Conservation (phyloP, 768 basidiomycete genomes). For the Cystobasidium tubakii region DNA sequence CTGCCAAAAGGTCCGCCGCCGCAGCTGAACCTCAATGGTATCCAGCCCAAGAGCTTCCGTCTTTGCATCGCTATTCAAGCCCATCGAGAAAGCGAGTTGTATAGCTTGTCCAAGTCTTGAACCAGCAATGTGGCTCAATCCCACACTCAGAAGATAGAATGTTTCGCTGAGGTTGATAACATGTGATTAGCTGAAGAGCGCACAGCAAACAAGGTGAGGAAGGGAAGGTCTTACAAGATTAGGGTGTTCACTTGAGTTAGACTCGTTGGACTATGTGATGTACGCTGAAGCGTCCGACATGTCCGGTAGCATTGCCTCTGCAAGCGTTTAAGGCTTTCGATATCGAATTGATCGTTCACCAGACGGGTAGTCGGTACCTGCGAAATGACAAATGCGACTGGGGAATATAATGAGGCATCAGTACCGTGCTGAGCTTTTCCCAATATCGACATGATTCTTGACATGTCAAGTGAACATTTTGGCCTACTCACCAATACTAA, state of each 20-base stretch:
- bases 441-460: too few relatives aligned
- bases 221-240: neutral
- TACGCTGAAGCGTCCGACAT: constrained; percentile 14
- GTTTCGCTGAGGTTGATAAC: constrained; percentile 1
- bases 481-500: constrained; percentile 9
- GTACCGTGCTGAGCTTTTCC: too few relatives aligned
- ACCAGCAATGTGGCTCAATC: neutral
- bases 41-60: constrained; percentile 15
- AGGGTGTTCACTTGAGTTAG: constrained; percentile 9
- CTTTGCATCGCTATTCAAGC: constrained; percentile 3
- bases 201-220: neutral
- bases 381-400: constrained; percentile 11
- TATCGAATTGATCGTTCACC: constrained; percentile 6
- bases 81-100: neutral
- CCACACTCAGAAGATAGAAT: constrained; percentile 16
- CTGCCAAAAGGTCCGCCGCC: constrained; percentile 20
- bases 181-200: neutral
- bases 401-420: neutral
- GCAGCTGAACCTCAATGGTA: constrained; percentile 9
- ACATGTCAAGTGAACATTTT: too few relatives aligned
- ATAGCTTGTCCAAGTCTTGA: constrained; percentile 7
- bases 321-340: constrained; percentile 18
- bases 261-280: constrained; percentile 2
- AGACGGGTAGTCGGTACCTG: constrained; percentile 18
- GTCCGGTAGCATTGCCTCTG: constrained; percentile 8